A percentile compares a stretch with the other conserved stretches of the same genome.
phyloP scores from a whole-genome alignment of 306 rosid genomes.

The Gillenia trifoliata region DNA sequence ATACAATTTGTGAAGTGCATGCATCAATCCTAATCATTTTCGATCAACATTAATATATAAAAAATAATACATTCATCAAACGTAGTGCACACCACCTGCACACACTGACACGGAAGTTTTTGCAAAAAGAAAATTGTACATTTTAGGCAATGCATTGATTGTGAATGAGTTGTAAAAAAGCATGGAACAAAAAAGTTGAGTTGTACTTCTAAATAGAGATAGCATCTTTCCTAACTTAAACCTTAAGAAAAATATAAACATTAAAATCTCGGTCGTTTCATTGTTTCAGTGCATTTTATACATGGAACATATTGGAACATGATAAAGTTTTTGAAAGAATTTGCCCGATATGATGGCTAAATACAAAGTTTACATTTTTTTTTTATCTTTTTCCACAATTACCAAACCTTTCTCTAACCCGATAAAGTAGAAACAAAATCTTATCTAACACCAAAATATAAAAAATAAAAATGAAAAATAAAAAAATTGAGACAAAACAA shows the following conservation, averaged over 20 bases:
- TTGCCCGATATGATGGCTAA: too few relatives aligned
- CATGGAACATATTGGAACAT: too few relatives aligned
- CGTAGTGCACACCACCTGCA: not conserved
- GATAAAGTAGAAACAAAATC: not conserved
- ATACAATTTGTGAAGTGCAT: not conserved
- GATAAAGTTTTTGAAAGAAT: too few relatives aligned
- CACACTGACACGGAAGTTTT: not conserved
- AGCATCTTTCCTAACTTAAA: constrained; percentile 8
- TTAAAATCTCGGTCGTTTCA: too few relatives aligned
- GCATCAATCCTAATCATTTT: not conserved
- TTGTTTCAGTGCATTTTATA: too few relatives aligned
- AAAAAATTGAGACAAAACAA: not conserved
- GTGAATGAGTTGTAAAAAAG: not conserved
- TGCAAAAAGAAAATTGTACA: not conserved
- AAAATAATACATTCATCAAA: not conserved
- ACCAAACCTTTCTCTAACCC: not conserved
- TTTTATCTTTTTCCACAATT: not conserved
- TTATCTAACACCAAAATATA: not conserved
- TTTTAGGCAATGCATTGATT: not conserved
- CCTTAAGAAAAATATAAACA: not conserved
- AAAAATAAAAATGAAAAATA: not conserved
- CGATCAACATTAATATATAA: not conserved
- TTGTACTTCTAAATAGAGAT: not conserved
- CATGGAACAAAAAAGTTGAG: not conserved
- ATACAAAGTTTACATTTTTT: too few relatives aligned